Conservation (phyloP, 2,329 filamentous ascomycete species). For the Ascochyta lentis region DNA sequence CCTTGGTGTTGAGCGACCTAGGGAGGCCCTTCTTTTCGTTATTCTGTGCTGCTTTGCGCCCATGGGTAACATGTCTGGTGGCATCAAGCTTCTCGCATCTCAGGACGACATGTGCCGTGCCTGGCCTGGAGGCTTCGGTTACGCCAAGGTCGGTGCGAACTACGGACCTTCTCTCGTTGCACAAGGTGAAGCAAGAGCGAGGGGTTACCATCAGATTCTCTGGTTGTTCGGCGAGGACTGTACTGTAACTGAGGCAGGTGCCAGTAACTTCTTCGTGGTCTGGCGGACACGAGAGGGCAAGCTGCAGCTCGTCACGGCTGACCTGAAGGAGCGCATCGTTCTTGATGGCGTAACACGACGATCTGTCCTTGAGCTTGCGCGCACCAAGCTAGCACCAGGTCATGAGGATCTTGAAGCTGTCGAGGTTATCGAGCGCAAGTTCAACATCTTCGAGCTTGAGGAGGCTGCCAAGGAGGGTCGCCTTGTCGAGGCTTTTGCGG, state of each 20-base stretch:
- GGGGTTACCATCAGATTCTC: conserved; percentile 88
- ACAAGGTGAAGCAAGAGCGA: conserved; percentile 73
- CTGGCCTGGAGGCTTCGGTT: conserved; percentile 92
- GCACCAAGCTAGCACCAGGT: conserved; percentile 61
- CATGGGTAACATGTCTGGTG: conserved; percentile 47
- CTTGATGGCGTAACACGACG: conserved; percentile 87
- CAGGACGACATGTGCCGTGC: conserved; percentile 84
- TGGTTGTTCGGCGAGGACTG: conserved; percentile 85
- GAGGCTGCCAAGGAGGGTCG: conserved; percentile 77
- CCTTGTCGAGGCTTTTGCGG: conserved; percentile 82
- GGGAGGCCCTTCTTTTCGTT: conserved; percentile 87
- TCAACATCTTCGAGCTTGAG: conserved; percentile 79
- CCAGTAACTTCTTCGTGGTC: conserved; percentile 89
- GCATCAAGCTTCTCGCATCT: conserved; percentile 76
- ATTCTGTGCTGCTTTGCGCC: conserved; percentile 63
- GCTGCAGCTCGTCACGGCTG: conserved; percentile 79
- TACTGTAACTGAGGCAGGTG: conserved; percentile 88
- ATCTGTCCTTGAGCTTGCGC: conserved; percentile 76
- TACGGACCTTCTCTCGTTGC: conserved; percentile 85
- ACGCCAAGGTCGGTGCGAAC: conserved; percentile 91
- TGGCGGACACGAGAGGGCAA: conserved; percentile 72
- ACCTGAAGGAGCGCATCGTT: conserved; percentile 81
- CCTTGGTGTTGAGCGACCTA: conserved; percentile 80
- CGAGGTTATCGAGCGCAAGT: conserved; percentile 81
- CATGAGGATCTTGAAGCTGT: conserved; percentile 50